Base-by-base conservation (phyloP, 208 protist species). In the Wallacemonas collosoma region DNA sequence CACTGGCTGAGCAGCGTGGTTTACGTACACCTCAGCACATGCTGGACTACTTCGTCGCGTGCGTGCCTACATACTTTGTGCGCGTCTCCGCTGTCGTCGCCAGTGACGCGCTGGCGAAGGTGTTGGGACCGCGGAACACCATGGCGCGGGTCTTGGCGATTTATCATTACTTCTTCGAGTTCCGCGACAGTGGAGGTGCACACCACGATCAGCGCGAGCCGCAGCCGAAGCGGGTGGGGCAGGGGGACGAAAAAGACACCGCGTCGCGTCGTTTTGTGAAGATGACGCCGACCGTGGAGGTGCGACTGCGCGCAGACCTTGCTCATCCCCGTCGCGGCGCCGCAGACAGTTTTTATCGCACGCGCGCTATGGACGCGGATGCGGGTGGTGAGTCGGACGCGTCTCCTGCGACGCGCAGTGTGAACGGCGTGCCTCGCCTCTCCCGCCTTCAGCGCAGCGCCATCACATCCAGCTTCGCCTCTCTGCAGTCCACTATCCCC, bases 31-130 rank as follows among this genome's bases (percentile, higher is more conserved):
- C 90, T 1, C 48, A 58, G 38, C 76, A 93, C 72, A 77, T 95
- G 76, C 75, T 94, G n/a, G 79, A 94, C 62, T 79, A 89, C 17
- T 77, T 96, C 26, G 87, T 96, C 36, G 91, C 93, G 74, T 93
- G 88, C 61, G 81, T 96, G 56, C 91, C 91, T 1, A 96, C 88
- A 36, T 86, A 91, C 64, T 88, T 79, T 48, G 80, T 94, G 15
- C 85, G 87, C 2, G 15, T 90, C 2, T 53, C 77, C 15, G 65
- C 85, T 53, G 58, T 95, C 51, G 77, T 80, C 67, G 61, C 74
- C 15, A 86, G 87, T 5, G 88, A 93, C 65, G 69, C 68, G 8
- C 73, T 92, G 36, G 53, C 76, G 43, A 89, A 80, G 69, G 63
- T 84, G 9, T 66, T 92, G 7, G 87, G 88, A 15, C 82, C 83